Evolutionary conservation across 2,329 filamentous ascomycete genomes (phyloP).

Genomic region (Phyllosticta capitalensis): DNA sequence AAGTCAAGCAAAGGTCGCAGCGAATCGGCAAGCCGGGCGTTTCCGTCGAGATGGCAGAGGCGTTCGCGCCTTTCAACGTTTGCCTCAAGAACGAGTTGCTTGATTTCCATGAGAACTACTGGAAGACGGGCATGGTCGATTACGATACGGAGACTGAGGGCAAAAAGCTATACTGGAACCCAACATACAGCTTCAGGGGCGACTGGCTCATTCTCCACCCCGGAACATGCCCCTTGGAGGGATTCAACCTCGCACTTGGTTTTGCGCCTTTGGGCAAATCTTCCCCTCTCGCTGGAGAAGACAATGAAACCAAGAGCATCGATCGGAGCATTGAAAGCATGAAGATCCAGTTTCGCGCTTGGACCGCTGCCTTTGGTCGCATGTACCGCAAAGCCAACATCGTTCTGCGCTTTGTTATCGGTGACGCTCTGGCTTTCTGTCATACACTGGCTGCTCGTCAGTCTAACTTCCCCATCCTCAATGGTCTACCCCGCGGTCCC

Average conservation of each 20-base stretch:
- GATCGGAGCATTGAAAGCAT: no score
- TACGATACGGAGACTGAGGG: background rate
- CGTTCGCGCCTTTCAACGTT: background rate
- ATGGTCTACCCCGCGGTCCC: background rate
- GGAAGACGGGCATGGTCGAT: background rate
- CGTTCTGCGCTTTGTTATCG: slow-evolving; percentile 37
- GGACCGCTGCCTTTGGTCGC: slow-evolving; percentile 34
- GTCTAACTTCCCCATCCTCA: slow-evolving; percentile 23
- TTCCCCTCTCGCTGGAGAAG: slow-evolving; percentile 7
- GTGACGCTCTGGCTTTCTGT: slow-evolving; percentile 44
- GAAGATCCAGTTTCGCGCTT: slow-evolving; percentile 36
- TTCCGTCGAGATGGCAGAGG: background rate
- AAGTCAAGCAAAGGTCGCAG: background rate
- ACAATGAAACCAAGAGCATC: background rate
- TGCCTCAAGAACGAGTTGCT: background rate
- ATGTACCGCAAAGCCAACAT: slow-evolving; percentile 17
- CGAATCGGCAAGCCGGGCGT: background rate
- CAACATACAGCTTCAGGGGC: background rate
- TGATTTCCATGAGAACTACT: background rate
- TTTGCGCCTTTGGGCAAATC: slow-evolving; percentile 7
- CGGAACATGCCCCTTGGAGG: slow-evolving; percentile 42
- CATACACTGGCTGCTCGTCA: slow-evolving; percentile 32
- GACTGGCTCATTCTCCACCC: slow-evolving; percentile 36
- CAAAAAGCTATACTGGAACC: background rate
- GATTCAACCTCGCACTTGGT: slow-evolving; percentile 45